A percentile compares a stretch with the other conserved stretches of the same genome.
phyloP scores from a whole-genome alignment of 129 eudicot species.

The Lonicera japonica region DNA sequence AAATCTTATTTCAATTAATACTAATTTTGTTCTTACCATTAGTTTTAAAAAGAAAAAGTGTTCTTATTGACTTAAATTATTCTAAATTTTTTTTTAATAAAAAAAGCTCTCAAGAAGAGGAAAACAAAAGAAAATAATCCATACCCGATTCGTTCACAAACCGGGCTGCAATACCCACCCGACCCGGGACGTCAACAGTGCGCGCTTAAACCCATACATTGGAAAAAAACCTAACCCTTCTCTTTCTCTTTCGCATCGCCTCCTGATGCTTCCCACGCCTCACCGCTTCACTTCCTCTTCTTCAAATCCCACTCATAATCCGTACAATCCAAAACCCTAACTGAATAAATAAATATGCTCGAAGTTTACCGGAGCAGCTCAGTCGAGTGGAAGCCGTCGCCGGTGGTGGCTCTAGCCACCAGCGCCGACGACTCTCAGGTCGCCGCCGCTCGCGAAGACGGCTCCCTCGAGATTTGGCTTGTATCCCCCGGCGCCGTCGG shows the following conservation, averaged over 20 bases:
- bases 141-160: too few relatives aligned
- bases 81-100: too few relatives aligned
- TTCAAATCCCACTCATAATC: too few relatives aligned
- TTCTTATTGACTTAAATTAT: too few relatives aligned
- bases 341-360: slow-evolving; percentile 27
- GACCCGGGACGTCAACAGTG: not conserved
- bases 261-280: not conserved
- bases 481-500: slow-evolving; percentile 94
- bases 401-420: slow-evolving; percentile 83
- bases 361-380: slow-evolving; percentile 44
- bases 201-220: not conserved
- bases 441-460: slow-evolving; percentile 92
- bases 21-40: too few relatives aligned
- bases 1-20: too few relatives aligned
- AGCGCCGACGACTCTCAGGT: slow-evolving; percentile 82
- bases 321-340: not conserved
- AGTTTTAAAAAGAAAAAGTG: too few relatives aligned
- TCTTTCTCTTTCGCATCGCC: not conserved
- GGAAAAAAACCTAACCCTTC: not conserved
- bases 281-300: too few relatives aligned
- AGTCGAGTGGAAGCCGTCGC: slow-evolving; percentile 70
- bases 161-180: not conserved
- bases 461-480: slow-evolving; percentile 91
- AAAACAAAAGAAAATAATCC: too few relatives aligned
- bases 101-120: too few relatives aligned